Evolutionary conservation across 257 asterid genomes (phyloP).

Genomic region (Datura wrightii): DNA sequence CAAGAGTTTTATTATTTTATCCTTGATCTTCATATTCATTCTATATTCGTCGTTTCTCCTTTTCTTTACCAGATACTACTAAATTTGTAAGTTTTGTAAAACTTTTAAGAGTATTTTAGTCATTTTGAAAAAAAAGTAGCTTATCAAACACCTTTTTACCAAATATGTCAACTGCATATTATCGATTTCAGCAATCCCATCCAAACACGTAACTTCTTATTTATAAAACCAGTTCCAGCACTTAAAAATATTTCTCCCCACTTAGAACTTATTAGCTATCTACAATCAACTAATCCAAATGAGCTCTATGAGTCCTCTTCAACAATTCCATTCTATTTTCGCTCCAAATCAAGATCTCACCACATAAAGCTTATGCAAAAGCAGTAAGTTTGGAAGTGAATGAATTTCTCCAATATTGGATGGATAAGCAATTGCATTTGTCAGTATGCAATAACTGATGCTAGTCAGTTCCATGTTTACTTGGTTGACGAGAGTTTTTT

Average conservation of each 20-base stretch:
- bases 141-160: not conserved
- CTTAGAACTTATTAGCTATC: not conserved
- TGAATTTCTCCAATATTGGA: not conserved
- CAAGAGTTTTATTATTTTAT: no score
- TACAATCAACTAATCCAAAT: not conserved
- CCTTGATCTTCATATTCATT: not conserved
- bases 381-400: not conserved
- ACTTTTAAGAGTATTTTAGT: not conserved
- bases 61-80: not conserved
- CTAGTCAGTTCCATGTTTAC: conserved; percentile 9
- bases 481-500: not conserved
- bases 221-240: not conserved
- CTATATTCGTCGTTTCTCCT: not conserved
- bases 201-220: not conserved
- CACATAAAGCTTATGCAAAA: not conserved
- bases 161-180: not conserved
- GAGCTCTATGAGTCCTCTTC: not conserved
- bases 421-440: not conserved
- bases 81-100: not conserved
- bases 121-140: not conserved
- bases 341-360: not conserved
- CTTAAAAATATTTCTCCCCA: not conserved
- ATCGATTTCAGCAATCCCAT: not conserved
- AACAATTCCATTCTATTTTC: not conserved
- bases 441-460: not conserved